Evolutionary conservation across 2,329 filamentous ascomycete species (phyloP).

Genomic region (Verticillium dahliae): DNA sequence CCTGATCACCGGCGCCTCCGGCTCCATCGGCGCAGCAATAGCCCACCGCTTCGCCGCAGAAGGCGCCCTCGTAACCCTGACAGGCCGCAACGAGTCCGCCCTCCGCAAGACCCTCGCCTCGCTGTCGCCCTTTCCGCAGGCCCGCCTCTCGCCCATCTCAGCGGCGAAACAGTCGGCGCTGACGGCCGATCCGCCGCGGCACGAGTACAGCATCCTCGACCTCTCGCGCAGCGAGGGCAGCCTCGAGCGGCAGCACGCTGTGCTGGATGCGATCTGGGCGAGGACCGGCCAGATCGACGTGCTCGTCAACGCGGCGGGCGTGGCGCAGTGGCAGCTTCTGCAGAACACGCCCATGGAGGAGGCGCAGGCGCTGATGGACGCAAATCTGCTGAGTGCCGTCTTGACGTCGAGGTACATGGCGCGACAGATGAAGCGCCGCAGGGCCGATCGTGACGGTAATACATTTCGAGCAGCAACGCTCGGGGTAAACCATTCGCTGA

Average conservation of each 20-base stretch:
- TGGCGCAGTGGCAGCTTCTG: constrained; percentile 61
- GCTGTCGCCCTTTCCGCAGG: constrained; percentile 12
- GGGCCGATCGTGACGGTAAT: constrained; percentile 16
- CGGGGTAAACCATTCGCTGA: neutral
- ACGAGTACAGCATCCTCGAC: constrained; percentile 11
- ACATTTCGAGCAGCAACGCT: neutral
- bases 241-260: constrained; percentile 5
- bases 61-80: constrained; percentile 53
- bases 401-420: constrained; percentile 49
- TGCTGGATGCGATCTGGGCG: constrained; percentile 10
- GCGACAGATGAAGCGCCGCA: constrained; percentile 35
- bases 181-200: neutral
- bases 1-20: constrained; percentile 64
- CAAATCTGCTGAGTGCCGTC: constrained; percentile 65
- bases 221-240: constrained; percentile 3
- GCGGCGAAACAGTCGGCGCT: constrained; percentile 1
- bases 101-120: constrained; percentile 33
- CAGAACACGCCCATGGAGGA: constrained; percentile 41
- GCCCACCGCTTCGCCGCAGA: constrained; percentile 57
- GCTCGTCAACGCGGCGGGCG: constrained; percentile 75
- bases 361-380: constrained; percentile 54
- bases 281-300: constrained; percentile 36
- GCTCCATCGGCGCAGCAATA: constrained; percentile 64
- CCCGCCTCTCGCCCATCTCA: constrained; percentile 13
- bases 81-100: constrained; percentile 48